Evolutionary conservation across 129 eudicot genomes (phyloP).

Genomic region (sunflower (Helianthus annuus)): HanXRQr2.0-SUNRISE NC_035446.2:69168043-69168542

Average conservation of each 20-base stretch:
- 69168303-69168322: conserved; percentile 79
- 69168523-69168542: not conserved
- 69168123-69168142: not conserved
- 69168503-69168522: conserved; percentile 20
- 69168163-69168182: not conserved
- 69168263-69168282: conserved; percentile 17
- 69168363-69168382: not conserved
- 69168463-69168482: conserved; percentile 25
- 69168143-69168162: not conserved
- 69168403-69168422: conserved; percentile 9
- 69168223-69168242: not conserved
- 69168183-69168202: not conserved
- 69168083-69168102: not conserved
- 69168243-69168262: not conserved
- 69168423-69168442: conserved; percentile 20
- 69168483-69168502: conserved; percentile 22
- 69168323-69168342: conserved; percentile 97
- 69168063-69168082: not conserved
- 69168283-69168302: conserved; percentile 91
- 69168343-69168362: conserved; percentile 52
- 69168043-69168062: not conserved
- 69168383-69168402: conserved; percentile 7
- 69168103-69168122: not conserved
- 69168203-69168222: not conserved
- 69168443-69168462: conserved; percentile 13